phyloP scores from a whole-genome alignment of 2,329 filamentous ascomycete genomes.

The Apiospora pterosperma region DNA sequence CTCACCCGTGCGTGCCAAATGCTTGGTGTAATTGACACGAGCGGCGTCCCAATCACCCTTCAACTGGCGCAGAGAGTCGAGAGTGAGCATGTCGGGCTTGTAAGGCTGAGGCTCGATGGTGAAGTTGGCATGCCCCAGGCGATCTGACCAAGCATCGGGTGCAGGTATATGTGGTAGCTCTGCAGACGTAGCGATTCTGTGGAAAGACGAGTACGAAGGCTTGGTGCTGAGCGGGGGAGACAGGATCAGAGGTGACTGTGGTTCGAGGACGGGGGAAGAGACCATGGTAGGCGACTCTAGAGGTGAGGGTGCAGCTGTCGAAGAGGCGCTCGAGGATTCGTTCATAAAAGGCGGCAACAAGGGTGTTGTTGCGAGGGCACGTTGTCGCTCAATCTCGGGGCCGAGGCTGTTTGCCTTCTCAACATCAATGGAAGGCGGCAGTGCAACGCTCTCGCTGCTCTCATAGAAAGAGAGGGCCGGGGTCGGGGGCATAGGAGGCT shows the following conservation, averaged over 20 bases:
- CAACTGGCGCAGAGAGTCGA: constrained; percentile 57
- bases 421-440: constrained; percentile 45
- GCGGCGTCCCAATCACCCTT: constrained; percentile 80
- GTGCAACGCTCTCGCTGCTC: constrained; percentile 51
- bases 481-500: constrained; percentile 55
- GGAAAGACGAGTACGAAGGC: constrained; percentile 75
- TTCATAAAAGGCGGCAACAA: constrained; percentile 79
- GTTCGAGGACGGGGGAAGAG: constrained; percentile 44
- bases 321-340: constrained; percentile 50
- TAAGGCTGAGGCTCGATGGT: constrained; percentile 83
- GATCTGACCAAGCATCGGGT: constrained; percentile 78
- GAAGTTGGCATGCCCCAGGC: constrained; percentile 90
- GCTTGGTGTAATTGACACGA: constrained; percentile 82
- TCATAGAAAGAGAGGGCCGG: constrained; percentile 63
- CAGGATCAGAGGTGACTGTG: constrained; percentile 38
- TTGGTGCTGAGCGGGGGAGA: constrained; percentile 75
- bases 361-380: constrained; percentile 70
- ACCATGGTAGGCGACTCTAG: constrained; percentile 80
- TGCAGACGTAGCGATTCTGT: constrained; percentile 37
- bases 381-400: constrained; percentile 54
- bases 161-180: constrained; percentile 50
- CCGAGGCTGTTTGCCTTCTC: constrained; percentile 47
- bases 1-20: constrained; percentile 81
- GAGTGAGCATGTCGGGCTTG: constrained; percentile 57
- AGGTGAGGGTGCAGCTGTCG: constrained; percentile 63